Evolutionary conservation across 108 stramenopile species (phyloP).

Genomic region (Skeletonema potamos): DNA sequence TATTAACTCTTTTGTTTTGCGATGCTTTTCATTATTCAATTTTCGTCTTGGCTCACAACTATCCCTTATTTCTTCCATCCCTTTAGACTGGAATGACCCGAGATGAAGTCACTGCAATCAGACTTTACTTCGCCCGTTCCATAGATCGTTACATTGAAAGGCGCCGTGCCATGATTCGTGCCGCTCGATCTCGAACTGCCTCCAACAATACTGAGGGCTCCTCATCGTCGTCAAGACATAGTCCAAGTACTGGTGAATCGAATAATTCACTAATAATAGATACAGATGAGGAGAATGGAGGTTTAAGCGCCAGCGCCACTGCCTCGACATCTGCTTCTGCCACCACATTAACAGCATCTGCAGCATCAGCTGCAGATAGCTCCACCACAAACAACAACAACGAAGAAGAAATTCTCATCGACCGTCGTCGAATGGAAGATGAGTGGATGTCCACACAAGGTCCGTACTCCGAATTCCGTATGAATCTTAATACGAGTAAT

Average conservation of each 20-base stretch:
- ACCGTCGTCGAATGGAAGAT: constrained; percentile 66
- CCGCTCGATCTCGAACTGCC: neutral
- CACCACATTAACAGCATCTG: constrained; percentile 9
- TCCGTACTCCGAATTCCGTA: constrained; percentile 79
- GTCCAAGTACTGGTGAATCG: constrained; percentile 11
- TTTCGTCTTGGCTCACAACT: neutral
- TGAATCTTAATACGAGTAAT: constrained; percentile 75
- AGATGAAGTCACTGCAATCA: constrained; percentile 68
- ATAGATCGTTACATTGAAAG: constrained; percentile 69
- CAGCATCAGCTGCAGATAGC: neutral
- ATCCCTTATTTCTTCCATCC: neutral
- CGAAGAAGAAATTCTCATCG: constrained; percentile 42
- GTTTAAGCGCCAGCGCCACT: too few species aligned
- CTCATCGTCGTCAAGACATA: constrained; percentile 6
- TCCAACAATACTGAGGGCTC: neutral
- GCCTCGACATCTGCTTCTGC: too few species aligned
- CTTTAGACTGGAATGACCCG: constrained; percentile 54
- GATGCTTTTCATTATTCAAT: neutral
- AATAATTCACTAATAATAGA: constrained; percentile 14
- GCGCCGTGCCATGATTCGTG: constrained; percentile 30
- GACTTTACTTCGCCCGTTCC: constrained; percentile 74
- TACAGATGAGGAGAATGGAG: constrained; percentile 17
- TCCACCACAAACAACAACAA: constrained; percentile 4
- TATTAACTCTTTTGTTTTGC: too few species aligned
- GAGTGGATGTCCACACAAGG: constrained; percentile 86